Evolutionary conservation across 225 moss, liverwort and hornwort species (phyloP).

Genomic region (Pseudisothecium myosuroides): DNA sequence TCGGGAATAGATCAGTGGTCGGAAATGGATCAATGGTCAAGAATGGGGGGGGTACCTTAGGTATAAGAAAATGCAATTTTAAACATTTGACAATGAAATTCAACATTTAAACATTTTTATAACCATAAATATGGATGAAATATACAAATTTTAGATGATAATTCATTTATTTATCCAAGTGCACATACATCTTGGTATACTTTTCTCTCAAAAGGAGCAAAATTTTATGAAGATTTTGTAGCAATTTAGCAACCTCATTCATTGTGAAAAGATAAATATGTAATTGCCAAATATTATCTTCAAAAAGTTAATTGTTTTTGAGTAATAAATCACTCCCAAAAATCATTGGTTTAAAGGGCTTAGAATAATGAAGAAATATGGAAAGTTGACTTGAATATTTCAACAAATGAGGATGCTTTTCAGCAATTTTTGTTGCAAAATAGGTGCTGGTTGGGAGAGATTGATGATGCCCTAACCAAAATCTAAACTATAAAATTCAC

Average conservation of each 20-base stretch:
- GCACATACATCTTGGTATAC: neutral
- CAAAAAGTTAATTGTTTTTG: neutral
- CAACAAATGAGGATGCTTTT: neutral
- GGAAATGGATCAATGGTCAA: no score
- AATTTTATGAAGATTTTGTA: neutral
- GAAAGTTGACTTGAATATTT: neutral
- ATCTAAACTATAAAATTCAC: neutral
- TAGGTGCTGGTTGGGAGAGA: neutral
- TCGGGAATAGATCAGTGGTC: no score
- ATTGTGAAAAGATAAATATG: neutral
- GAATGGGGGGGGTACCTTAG: no score
- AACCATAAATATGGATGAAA: neutral
- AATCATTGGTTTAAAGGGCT: neutral
- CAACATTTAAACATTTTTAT: neutral
- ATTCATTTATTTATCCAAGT: neutral
- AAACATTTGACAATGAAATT: no score
- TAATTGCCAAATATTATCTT: neutral
- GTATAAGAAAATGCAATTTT: neutral
- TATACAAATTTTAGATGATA: neutral
- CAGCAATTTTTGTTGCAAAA: accelerated
- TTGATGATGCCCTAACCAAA: accelerated
- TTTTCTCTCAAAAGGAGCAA: neutral
- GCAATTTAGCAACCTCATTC: neutral
- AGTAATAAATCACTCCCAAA: neutral
- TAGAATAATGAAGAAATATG: neutral